Evolutionary conservation across 2,329 filamentous ascomycete genomes (phyloP).

Genomic region (Stachybotrys elegans): DNA sequence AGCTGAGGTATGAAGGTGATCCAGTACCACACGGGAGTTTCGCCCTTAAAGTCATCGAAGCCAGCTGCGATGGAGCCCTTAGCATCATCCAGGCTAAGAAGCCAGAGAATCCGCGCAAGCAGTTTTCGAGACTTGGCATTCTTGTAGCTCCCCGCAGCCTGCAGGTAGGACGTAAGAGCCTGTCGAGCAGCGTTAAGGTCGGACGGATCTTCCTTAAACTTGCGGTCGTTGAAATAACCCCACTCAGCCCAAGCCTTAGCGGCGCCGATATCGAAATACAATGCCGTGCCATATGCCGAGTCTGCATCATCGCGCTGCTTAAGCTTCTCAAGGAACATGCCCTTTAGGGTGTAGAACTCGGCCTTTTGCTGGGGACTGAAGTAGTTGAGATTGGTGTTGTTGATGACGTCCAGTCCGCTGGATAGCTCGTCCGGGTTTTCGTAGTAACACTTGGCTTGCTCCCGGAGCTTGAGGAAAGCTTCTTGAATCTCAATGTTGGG

Average conservation of each 20-base stretch:
- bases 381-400: constrained; percentile 98
- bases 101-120: constrained; percentile 88
- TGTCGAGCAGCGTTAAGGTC: constrained; percentile 83
- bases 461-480: constrained; percentile 94
- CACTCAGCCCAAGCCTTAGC: constrained; percentile 99
- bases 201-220: constrained; percentile 85
- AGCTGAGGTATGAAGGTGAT: constrained; percentile 98
- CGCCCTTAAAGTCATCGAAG: constrained; percentile 95
- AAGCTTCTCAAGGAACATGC: constrained; percentile 97
- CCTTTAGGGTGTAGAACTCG: constrained; percentile 98
- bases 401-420: constrained; percentile 94
- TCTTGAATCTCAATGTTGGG: constrained; percentile 99
- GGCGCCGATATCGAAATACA: constrained; percentile 93
- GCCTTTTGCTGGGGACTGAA: constrained; percentile 95
- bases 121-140: constrained; percentile 94
- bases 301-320: constrained; percentile 88
- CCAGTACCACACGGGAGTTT: constrained; percentile 99
- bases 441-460: constrained; percentile 98
- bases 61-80: constrained; percentile 78
- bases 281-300: constrained; percentile 85
- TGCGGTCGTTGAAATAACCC: constrained; percentile 95
- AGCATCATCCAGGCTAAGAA: constrained; percentile 87
- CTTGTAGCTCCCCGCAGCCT: constrained; percentile 95
- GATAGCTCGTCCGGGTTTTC: constrained; percentile 90
- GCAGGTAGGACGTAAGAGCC: constrained; percentile 91